A percentile compares a stretch with the other conserved stretches of the same genome.
Conservation (phyloP, 768 basidiomycete species). For the Lentinula sp. region DNA sequence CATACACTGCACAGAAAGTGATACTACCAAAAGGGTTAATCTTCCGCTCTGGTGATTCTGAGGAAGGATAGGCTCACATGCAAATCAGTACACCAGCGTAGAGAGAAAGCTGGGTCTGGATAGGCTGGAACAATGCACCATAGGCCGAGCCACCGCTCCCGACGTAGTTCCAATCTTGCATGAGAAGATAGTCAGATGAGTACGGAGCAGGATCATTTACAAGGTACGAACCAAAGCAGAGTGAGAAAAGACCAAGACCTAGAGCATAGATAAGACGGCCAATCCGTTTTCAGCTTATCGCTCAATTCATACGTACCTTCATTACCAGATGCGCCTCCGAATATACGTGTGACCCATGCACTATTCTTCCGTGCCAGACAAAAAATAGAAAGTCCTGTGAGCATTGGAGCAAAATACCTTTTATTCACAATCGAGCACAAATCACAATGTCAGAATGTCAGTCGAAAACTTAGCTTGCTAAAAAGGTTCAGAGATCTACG, state of each 20-base stretch:
- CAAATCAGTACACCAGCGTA: conserved; percentile 14
- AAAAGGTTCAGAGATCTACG: neutral
- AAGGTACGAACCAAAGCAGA: conserved; percentile 21
- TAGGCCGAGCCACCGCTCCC: conserved; percentile 26
- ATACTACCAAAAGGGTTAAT: neutral
- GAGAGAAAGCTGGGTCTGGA: conserved; percentile 27
- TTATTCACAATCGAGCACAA: neutral
- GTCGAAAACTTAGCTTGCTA: neutral
- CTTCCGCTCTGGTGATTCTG: neutral
- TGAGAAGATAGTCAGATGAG: neutral
- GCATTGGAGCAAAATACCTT: conserved; percentile 35
- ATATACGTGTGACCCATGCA: conserved; percentile 35
- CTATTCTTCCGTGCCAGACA: conserved; percentile 34
- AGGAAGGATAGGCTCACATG: conserved; percentile 11
- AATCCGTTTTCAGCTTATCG: neutral
- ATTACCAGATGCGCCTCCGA: conserved; percentile 44
- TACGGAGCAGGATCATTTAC: neutral
- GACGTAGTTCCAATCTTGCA: conserved; percentile 34
- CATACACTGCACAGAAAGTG: conserved; percentile 6
- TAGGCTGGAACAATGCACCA: conserved; percentile 36
- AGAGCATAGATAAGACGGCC: neutral
- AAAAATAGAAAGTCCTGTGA: conserved; percentile 36
- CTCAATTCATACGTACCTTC: conserved; percentile 25
- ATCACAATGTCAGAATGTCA: too few relatives aligned
- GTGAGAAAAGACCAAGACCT: conserved; percentile 19